phyloP scores from a whole-genome alignment of 768 basidiomycete species.

The Trametes elegans region DNA sequence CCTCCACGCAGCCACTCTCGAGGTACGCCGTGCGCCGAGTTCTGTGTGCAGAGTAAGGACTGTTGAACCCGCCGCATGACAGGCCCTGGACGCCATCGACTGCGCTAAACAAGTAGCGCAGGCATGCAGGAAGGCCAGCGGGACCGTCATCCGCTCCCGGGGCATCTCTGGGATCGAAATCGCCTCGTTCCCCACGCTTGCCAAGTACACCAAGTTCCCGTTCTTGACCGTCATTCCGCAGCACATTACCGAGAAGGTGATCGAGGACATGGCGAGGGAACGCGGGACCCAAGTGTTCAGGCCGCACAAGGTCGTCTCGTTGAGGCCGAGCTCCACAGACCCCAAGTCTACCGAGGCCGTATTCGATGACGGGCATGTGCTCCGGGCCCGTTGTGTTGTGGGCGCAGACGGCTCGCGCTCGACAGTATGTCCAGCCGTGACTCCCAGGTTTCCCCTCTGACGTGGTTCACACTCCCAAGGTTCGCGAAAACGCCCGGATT shows the following conservation, averaged over 20 bases:
- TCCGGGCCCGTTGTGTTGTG: slow-evolving; percentile 45
- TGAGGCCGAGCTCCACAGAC: slow-evolving; percentile 33
- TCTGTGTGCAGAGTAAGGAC: slow-evolving; percentile 22
- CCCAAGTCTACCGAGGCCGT: slow-evolving; percentile 36
- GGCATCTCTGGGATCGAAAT: slow-evolving; percentile 28
- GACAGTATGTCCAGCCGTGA: slow-evolving; percentile 30
- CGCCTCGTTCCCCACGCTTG: slow-evolving; percentile 35
- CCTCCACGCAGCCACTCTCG: slow-evolving; percentile 52
- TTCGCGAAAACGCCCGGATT: slow-evolving; percentile 42
- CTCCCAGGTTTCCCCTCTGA: background rate
- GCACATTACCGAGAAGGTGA: slow-evolving; percentile 41
- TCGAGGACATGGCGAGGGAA: slow-evolving; percentile 34
- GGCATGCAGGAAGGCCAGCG: slow-evolving; percentile 34
- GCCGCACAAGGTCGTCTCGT: slow-evolving; percentile 38
- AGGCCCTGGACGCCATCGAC: slow-evolving; percentile 47
- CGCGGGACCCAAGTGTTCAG: slow-evolving; percentile 35
- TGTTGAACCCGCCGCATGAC: background rate
- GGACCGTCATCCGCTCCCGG: slow-evolving; percentile 32
- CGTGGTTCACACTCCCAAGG: slow-evolving; percentile 30
- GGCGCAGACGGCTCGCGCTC: slow-evolving; percentile 54
- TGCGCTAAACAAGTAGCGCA: slow-evolving; percentile 39
- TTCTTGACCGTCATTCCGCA: slow-evolving; percentile 45
- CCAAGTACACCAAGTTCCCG: slow-evolving; percentile 42
- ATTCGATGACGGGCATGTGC: slow-evolving; percentile 45
- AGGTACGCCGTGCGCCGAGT: slow-evolving; percentile 36